These are phyloP conservation scores for Sesbania bispinosa DNA, from an alignment of 306 rosid species.

Conservation along the genomic window DNA sequence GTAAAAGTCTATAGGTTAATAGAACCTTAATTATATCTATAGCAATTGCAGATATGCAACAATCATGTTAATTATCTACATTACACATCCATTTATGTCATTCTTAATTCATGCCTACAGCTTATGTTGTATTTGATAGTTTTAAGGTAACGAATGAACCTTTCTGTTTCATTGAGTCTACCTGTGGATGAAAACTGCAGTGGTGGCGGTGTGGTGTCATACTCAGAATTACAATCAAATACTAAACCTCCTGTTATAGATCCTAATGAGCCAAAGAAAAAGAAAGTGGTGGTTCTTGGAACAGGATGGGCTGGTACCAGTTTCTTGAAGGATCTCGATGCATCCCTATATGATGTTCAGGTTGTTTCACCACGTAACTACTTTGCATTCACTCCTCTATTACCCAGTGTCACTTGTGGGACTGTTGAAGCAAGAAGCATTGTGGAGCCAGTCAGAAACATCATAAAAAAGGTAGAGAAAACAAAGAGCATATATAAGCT, in stretches of 20 bases:
- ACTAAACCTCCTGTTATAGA: conserved; percentile 26
- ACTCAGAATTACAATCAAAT: conserved; percentile 57
- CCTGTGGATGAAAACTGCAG: conserved; percentile 34
- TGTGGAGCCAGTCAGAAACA: conserved; percentile 69
- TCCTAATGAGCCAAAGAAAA: conserved; percentile 33
- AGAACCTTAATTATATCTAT: not conserved
- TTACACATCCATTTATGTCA: not conserved
- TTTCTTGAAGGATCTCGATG: conserved; percentile 67
- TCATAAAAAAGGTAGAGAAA: conserved; percentile 55
- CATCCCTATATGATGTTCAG: conserved; percentile 60
- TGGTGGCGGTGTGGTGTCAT: conserved; percentile 65
- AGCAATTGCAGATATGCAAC: not conserved
- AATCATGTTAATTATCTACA: not conserved
- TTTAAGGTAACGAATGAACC: not conserved
- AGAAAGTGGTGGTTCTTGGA: conserved; percentile 78
- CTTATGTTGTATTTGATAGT: not conserved
- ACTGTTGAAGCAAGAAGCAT: conserved; percentile 81
- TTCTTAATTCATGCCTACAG: not conserved
- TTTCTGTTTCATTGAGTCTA: not conserved
- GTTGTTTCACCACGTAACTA: too few species aligned
- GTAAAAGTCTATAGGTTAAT: not conserved
- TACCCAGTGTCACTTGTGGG: too few species aligned
- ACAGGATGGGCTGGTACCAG: conserved; percentile 89
- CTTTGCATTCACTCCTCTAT: too few species aligned
- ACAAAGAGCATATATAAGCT: not conserved